Conservation (phyloP, 1,139 yeast species). For the Scheffersomyces titani region DNA sequence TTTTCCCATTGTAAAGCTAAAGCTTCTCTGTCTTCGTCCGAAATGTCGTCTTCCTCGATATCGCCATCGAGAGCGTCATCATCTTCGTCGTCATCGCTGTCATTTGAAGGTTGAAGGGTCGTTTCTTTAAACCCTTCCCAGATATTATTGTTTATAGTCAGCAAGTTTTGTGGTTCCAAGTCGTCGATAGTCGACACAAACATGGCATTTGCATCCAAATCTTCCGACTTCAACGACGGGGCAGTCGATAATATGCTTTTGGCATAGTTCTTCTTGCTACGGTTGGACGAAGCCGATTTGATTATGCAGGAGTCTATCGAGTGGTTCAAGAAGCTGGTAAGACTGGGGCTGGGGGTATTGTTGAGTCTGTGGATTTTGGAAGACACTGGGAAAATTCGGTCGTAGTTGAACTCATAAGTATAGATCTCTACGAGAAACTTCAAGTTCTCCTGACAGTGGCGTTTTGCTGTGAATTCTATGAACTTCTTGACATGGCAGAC, state of each 20-base stretch:
- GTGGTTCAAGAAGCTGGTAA: slow-evolving; percentile 4
- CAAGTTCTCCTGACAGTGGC: slow-evolving; percentile 49
- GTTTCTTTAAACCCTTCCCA: slow-evolving; percentile 33
- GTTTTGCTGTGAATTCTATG: slow-evolving; percentile 14
- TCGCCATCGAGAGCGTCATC: slow-evolving; percentile 10
- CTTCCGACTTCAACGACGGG: slow-evolving; percentile 16
- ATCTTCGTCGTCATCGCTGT: slow-evolving; percentile 7
- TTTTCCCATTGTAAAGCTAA: slow-evolving; percentile 29
- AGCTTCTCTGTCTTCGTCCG: slow-evolving; percentile 13
- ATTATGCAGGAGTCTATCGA: slow-evolving; percentile 6
- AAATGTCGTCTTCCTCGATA: slow-evolving; percentile 5
- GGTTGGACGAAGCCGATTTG: slow-evolving; percentile 1
- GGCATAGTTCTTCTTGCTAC: not conserved
- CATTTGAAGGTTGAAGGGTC: slow-evolving; percentile 13
- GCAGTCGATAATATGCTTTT: not conserved
- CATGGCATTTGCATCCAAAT: slow-evolving; percentile 25
- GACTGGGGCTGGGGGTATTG: slow-evolving; percentile 15
- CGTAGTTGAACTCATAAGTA: slow-evolving; percentile 37
- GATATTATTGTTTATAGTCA: slow-evolving; percentile 8
- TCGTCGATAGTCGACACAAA: slow-evolving; percentile 39
- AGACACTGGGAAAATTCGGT: slow-evolving; percentile 17
- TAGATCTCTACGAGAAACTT: slow-evolving; percentile 46
- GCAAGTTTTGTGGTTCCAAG: slow-evolving; percentile 15
- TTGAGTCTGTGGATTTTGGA: slow-evolving; percentile 14
- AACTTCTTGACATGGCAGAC: slow-evolving; percentile 13